These are phyloP conservation scores for Sporopachydermia lactativora DNA, from an alignment of 805 yeast genomes.

Conservation along the genomic window DNA sequence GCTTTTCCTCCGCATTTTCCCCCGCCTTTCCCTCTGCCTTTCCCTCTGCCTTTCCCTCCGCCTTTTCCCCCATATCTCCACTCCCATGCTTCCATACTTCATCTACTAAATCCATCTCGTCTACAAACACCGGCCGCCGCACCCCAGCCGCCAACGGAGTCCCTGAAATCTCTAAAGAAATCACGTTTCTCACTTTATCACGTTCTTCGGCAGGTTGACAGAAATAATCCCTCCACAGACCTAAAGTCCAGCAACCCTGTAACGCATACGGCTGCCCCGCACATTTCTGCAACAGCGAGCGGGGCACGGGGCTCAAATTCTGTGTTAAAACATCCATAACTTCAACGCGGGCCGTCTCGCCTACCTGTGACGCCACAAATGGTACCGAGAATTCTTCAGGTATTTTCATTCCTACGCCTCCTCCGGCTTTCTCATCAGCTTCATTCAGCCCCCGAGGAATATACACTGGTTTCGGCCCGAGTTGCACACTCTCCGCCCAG, in stretches of 20 bases:
- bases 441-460: constrained; percentile 19
- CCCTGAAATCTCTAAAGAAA: constrained; percentile 64
- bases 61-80: neutral
- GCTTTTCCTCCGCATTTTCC: constrained; percentile 6
- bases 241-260: constrained; percentile 48
- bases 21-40: constrained; percentile 4
- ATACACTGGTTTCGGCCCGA: constrained; percentile 30
- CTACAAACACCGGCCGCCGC: constrained; percentile 50
- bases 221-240: constrained; percentile 65
- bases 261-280: constrained; percentile 5
- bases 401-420: constrained; percentile 32
- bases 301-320: constrained; percentile 30
- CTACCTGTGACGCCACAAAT: constrained; percentile 42
- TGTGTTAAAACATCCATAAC: constrained; percentile 88
- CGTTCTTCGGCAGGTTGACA: constrained; percentile 27
- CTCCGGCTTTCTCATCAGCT: constrained; percentile 11
- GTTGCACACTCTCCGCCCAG: constrained; percentile 21
- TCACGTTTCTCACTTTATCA: constrained; percentile 64
- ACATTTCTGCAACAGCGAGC: constrained; percentile 2
- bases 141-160: constrained; percentile 36
- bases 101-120: constrained; percentile 52
- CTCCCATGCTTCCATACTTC: constrained; percentile 35
- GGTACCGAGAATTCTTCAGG: constrained; percentile 44
- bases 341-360: constrained; percentile 49
- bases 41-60: neutral